Base-by-base conservation (phyloP, 306 rosid genomes). In the Urtica urens region DNA sequence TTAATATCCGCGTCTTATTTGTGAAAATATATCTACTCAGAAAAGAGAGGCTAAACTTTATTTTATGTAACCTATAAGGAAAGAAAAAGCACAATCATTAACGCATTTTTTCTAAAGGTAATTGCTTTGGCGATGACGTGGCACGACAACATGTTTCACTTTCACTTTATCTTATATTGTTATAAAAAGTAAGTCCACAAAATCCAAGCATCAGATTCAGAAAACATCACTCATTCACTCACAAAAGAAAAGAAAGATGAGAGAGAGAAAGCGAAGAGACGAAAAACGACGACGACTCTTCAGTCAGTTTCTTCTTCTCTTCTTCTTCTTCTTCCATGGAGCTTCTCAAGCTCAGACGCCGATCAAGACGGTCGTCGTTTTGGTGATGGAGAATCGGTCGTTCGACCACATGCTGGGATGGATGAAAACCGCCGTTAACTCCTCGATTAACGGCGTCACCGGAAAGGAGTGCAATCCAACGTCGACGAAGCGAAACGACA, bases 391-490 rank as follows among this genome's bases (percentile, higher is more conserved):
- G 53, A 92, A 92, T 40, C 73, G 99, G 59, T 92, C 99, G 31
- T 92, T 92, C 57, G 99, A 92, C 63, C 99, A 85, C 68, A 79
- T 87, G 74, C 63, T 82, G 3, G 96, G 96, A 4, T 92, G 99
- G 99, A 92, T 85, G 99, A 92, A 92, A 39, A 78, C 85, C 15
- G 68, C 76, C 45, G 46, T 92, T 19, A 78, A 85, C 72, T 75
- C 83, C 5, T 45, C 37, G 7, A 92, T 92, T 69, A 58, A 92
- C 46, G 99, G 96, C 11, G 99, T 92, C 23, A 82, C 86, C 0
- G 99, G 99, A 17, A 66, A 69, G 8, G 99, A 92, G 70, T 92
- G 99, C 76, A 85, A 85, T 47, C 94, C 96, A 0, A 65, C 85
- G 44, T 71, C 92, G 12, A 77, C 99, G 7, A 74, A 73, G 5